Conservation (phyloP, 768 basidiomycete genomes). For the Tricholoma sp. region DNA sequence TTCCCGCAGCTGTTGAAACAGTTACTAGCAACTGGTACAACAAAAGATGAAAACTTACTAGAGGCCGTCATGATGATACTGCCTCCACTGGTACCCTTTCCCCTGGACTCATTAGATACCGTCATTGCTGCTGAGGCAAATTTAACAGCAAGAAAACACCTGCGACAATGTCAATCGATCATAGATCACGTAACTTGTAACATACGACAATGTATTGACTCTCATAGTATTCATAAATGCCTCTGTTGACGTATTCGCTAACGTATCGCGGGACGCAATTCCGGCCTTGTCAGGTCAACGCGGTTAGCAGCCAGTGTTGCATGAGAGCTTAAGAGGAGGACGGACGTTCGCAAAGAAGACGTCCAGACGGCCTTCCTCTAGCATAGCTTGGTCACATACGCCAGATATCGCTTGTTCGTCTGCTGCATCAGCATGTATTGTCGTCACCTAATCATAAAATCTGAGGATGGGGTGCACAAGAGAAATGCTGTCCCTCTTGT, state of each 20-base stretch:
- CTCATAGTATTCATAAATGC: constrained; percentile 73
- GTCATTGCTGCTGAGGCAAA: constrained; percentile 81
- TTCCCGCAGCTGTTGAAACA: constrained; percentile 58
- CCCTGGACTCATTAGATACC: constrained; percentile 55
- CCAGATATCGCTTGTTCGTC: constrained; percentile 63
- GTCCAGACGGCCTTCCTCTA: constrained; percentile 83
- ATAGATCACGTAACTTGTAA: constrained; percentile 2
- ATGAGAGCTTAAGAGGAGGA: background rate
- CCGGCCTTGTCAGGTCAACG: constrained; percentile 51
- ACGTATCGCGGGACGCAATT: constrained; percentile 35
- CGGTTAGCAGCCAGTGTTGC: background rate
- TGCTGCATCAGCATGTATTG: constrained; percentile 76
- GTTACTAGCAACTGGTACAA: background rate
- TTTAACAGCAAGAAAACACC: constrained; percentile 88
- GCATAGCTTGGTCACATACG: constrained; percentile 65
- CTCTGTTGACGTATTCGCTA: constrained; percentile 56
- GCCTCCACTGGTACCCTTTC: constrained; percentile 66
- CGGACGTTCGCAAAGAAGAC: constrained; percentile 93
- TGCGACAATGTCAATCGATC: constrained; percentile 23
- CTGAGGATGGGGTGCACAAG: background rate
- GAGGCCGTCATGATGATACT: constrained; percentile 89
- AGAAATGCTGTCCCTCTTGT: constrained; percentile 3
- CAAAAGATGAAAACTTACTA: constrained; percentile 35
- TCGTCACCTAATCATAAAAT: constrained; percentile 60
- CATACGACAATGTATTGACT: constrained; percentile 62